phyloP scores from a whole-genome alignment of 1,284 basidiomycete species.

The Trichosporon asahii region DNA sequence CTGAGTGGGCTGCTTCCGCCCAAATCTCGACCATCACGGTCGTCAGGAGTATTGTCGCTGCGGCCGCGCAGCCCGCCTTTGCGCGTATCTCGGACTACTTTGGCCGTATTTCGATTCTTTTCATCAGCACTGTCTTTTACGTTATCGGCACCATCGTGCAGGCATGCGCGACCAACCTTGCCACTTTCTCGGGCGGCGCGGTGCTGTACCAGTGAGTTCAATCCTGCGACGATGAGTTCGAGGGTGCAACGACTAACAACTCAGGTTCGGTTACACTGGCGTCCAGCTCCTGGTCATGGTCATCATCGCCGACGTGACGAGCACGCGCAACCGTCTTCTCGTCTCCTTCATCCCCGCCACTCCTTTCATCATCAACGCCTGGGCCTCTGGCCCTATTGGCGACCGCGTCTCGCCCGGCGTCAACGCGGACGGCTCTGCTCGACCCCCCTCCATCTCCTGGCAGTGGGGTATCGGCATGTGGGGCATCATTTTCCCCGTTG shows the following conservation, averaged over 20 bases:
- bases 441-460: constrained; percentile 40
- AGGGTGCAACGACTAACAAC: background rate
- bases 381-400: constrained; percentile 26
- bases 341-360: constrained; percentile 52
- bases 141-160: constrained; percentile 50
- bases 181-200: constrained; percentile 47
- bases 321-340: constrained; percentile 51
- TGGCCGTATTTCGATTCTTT: constrained; percentile 49
- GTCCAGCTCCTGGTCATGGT: constrained; percentile 44
- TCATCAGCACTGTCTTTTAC: constrained; percentile 48
- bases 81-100: constrained; percentile 50
- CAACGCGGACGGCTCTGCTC: background rate
- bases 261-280: background rate
- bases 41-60: constrained; percentile 40
- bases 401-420: background rate
- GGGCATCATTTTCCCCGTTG: constrained; percentile 52
- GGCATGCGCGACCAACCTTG: constrained; percentile 41
- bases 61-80: constrained; percentile 41
- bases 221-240: no score
- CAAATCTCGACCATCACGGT: constrained; percentile 47
- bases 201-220: constrained; percentile 43
- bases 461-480: constrained; percentile 53
- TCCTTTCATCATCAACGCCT: constrained; percentile 46
- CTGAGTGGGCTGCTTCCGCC: constrained; percentile 25
- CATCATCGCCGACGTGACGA: constrained; percentile 52